phyloP scores from a whole-genome alignment of 441 rosid genomes.

The Jatropha podagrica region DNA sequence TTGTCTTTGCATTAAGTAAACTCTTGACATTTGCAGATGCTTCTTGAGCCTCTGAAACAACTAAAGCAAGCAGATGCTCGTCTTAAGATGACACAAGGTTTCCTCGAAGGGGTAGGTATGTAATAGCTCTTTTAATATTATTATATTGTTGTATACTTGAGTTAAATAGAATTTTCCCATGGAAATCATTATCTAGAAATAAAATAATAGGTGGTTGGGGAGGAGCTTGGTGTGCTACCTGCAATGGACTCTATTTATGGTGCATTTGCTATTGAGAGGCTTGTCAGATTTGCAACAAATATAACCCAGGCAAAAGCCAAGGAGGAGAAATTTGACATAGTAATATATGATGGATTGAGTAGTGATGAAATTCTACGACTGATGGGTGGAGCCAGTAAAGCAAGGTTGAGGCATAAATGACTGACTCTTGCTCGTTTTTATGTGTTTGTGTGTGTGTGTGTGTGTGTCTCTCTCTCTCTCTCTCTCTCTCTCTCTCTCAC shows the following conservation, averaged over 20 bases:
- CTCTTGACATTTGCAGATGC: slow-evolving; percentile 53
- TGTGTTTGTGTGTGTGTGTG: background rate
- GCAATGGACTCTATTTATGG: slow-evolving; percentile 89
- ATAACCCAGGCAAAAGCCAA: slow-evolving; percentile 36
- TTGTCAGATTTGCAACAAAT: slow-evolving; percentile 52
- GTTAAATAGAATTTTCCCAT: background rate
- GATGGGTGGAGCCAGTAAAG: slow-evolving; percentile 72
- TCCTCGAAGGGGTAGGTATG: slow-evolving; percentile 94
- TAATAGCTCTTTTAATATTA: slow-evolving; percentile 29
- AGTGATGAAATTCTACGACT: slow-evolving; percentile 74
- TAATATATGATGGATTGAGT: slow-evolving; percentile 71
- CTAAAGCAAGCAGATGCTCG: slow-evolving; percentile 78
- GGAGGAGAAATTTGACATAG: slow-evolving; percentile 49
- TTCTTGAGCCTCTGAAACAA: slow-evolving; percentile 75
- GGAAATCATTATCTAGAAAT: slow-evolving; percentile 14
- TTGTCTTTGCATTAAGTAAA: slow-evolving; percentile 10
- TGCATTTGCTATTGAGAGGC: slow-evolving; percentile 54
- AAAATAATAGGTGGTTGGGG: slow-evolving; percentile 77
- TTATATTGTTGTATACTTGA: background rate
- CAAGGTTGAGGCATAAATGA: slow-evolving; percentile 45
- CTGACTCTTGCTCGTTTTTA: background rate
- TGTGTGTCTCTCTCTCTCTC: background rate
- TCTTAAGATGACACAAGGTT: slow-evolving; percentile 80
- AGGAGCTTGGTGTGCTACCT: slow-evolving; percentile 96
- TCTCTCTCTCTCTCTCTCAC: too few species aligned